Percentiles rank a stretch among this genome's conserved stretches.
phyloP scores from a whole-genome alignment of 2,329 filamentous ascomycete species.

The Calonectria pteridis region DNA sequence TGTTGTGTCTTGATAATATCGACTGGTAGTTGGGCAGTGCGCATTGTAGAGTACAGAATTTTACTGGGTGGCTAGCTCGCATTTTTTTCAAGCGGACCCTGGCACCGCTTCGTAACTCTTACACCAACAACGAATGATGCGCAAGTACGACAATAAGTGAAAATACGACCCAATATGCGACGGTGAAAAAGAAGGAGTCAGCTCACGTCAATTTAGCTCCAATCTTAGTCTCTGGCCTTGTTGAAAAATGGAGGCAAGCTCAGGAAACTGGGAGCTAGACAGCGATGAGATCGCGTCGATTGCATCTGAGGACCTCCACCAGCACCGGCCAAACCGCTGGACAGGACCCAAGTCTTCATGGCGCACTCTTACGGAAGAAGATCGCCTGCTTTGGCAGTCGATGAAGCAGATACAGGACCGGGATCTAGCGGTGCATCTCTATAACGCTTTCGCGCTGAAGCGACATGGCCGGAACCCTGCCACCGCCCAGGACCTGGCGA shows the following conservation, averaged over 20 bases:
- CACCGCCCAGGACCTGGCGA: conserved; percentile 44
- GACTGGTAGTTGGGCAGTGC: not conserved
- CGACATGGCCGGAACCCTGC: conserved; percentile 42
- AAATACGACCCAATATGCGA: not conserved
- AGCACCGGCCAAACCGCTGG: conserved; percentile 78
- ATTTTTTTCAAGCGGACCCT: not conserved
- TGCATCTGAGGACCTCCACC: conserved; percentile 60
- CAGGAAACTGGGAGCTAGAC: conserved; percentile 56
- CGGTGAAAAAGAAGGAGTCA: not conserved
- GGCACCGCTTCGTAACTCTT: not conserved
- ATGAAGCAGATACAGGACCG: conserved; percentile 73
- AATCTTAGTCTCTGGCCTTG: not conserved
- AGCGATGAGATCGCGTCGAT: conserved; percentile 62
- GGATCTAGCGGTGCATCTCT: conserved; percentile 82
- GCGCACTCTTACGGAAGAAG: conserved; percentile 70
- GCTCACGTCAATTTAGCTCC: not conserved
- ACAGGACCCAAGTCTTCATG: conserved; percentile 76
- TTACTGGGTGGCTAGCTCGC: too few relatives aligned
- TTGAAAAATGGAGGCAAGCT: conserved; percentile 38
- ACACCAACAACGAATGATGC: not conserved
- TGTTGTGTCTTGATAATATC: not conserved
- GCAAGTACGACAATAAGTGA: not conserved
- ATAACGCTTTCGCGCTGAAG: conserved; percentile 80
- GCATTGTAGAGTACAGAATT: not conserved
- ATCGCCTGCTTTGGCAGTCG: conserved; percentile 72